Evolutionary conservation across 257 asterid species (phyloP).

Genomic region (Penstemon newberryi): DNA sequence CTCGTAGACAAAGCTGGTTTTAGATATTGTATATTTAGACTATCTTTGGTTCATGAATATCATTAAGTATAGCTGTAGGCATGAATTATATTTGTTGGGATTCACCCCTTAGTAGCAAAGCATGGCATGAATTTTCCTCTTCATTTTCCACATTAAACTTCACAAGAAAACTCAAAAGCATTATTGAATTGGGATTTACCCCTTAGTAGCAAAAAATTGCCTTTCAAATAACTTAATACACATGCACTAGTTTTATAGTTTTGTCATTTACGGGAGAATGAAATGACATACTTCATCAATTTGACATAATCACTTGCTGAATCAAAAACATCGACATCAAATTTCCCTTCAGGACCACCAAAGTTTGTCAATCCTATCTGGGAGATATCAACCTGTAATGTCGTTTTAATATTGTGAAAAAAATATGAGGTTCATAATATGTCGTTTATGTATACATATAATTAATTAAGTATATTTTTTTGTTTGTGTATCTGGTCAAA

Average conservation of each 20-base stretch:
- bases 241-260: neutral
- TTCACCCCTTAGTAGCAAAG: too few species aligned
- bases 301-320: slow-evolving; percentile 88
- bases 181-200: too few species aligned
- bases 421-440: neutral
- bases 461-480: neutral
- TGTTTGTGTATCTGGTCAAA: neutral
- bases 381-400: slow-evolving; percentile 77
- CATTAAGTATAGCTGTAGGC: too few species aligned
- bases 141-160: too few species aligned
- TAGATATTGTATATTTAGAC: slow-evolving; percentile 2
- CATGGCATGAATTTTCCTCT: too few species aligned
- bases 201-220: slow-evolving; percentile 7
- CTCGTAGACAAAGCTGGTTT: neutral
- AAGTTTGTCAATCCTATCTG: slow-evolving; percentile 65
- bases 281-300: slow-evolving; percentile 86
- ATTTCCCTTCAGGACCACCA: slow-evolving; percentile 81
- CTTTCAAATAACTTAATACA: neutral
- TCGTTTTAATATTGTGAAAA: neutral
- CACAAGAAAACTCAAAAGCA: too few species aligned
- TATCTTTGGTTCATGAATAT: too few species aligned
- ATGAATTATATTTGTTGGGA: too few species aligned
- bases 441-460: neutral
- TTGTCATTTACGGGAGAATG: slow-evolving; percentile 8
- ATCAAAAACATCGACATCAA: slow-evolving; percentile 91